phyloP scores from a whole-genome alignment of 2,329 filamentous ascomycete species.

The Alternaria gaisen region DNA sequence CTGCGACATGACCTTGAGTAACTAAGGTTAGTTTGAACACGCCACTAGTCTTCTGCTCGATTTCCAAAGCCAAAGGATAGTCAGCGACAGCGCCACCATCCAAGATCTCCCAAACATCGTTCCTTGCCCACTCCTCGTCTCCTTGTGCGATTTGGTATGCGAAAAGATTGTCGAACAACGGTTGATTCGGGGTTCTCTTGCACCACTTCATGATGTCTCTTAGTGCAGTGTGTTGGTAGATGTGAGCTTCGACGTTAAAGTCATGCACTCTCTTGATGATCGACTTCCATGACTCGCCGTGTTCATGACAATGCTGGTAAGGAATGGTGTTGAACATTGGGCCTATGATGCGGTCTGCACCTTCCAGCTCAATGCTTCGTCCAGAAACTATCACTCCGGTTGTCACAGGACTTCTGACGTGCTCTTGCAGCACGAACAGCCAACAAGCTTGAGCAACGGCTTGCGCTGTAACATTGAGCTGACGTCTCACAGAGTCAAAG shows the following conservation, averaged over 20 bases:
- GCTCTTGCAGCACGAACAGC: slow-evolving; percentile 67
- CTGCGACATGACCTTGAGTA: slow-evolving; percentile 60
- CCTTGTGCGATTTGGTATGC: slow-evolving; percentile 71
- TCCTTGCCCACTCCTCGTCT: slow-evolving; percentile 29
- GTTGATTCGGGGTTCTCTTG: slow-evolving; percentile 60
- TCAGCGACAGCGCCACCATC: slow-evolving; percentile 62
- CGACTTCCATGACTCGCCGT: slow-evolving; percentile 64
- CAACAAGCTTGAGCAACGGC: slow-evolving; percentile 80
- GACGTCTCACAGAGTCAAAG: slow-evolving; percentile 59
- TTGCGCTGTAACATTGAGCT: slow-evolving; percentile 78
- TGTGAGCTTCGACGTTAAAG: slow-evolving; percentile 72
- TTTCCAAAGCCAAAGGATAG: slow-evolving; percentile 82
- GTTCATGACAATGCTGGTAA: slow-evolving; percentile 63
- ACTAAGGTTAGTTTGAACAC: slow-evolving; percentile 67
- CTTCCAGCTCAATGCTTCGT: slow-evolving; percentile 72
- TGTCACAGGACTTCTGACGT: slow-evolving; percentile 59
- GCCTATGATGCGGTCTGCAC: slow-evolving; percentile 74
- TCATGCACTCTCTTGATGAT: slow-evolving; percentile 72
- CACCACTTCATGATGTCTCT: slow-evolving; percentile 84
- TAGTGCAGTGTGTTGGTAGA: slow-evolving; percentile 81
- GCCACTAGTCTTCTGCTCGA: slow-evolving; percentile 62
- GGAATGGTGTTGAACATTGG: slow-evolving; percentile 92
- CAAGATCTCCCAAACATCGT: slow-evolving; percentile 62
- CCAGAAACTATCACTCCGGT: slow-evolving; percentile 84
- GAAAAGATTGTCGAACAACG: slow-evolving; percentile 78